Evolutionary conservation across 2,329 filamentous ascomycete species (phyloP).

Genomic region (Aspergillus texensis): DNA sequence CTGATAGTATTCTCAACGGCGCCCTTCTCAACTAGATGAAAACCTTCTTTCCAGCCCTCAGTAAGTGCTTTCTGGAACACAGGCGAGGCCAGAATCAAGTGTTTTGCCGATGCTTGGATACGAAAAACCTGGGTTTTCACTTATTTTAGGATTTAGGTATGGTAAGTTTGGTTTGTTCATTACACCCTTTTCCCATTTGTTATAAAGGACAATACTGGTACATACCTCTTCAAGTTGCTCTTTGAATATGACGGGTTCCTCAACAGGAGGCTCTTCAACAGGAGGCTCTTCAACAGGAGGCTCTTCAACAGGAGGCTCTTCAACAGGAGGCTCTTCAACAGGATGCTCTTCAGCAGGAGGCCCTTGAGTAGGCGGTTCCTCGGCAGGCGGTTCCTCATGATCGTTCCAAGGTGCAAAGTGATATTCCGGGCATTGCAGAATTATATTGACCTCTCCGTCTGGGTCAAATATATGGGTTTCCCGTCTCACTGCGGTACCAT

Average conservation of each 20-base stretch:
- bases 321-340: background rate
- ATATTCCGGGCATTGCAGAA: background rate
- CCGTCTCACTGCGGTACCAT: background rate
- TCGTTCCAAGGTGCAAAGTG: background rate
- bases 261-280: background rate
- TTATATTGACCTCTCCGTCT: background rate
- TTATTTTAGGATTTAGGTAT: background rate
- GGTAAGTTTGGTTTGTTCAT: background rate
- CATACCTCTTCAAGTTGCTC: background rate
- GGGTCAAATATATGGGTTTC: background rate
- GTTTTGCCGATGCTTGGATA: background rate
- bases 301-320: background rate
- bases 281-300: background rate
- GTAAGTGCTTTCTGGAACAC: background rate
- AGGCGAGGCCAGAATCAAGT: background rate
- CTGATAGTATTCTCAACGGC: background rate
- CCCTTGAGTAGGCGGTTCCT: background rate
- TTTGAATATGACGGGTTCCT: background rate
- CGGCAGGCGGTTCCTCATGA: background rate
- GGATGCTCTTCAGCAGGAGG: too few relatives aligned
- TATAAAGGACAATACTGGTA: background rate
- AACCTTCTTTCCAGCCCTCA: background rate
- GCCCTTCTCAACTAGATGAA: background rate
- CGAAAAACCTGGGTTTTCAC: background rate
- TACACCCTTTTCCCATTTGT: background rate